Evolutionary conservation across 495 filamentous ascomycete genomes (phyloP), one percentile per base, ranked within the genome.

Genomic region (Lasiosphaeria hispida): DNA sequence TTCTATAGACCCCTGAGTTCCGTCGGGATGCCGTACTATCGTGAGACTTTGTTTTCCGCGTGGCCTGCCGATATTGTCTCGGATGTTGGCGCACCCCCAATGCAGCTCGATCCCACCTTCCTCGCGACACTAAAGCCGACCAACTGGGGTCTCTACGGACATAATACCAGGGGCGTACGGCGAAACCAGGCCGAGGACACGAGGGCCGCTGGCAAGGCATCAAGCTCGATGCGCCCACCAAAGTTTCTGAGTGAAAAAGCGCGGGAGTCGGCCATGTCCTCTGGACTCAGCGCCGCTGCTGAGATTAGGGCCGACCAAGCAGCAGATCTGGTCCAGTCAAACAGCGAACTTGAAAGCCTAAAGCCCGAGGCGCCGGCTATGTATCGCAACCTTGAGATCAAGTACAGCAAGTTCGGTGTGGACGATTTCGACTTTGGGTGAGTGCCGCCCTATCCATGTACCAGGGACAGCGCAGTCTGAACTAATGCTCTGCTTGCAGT

Each of bases 381-480:
- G 72, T 98, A 96, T 66, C 84, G 87, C 52, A 92, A 91, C 63
- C 85, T 95, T 4, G 91, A 97, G 70, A 97, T 97, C 70, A 96
- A 96, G 65, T 96, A 96, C 70, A 96, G 93, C 73, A 91, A 89
- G 69, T 97, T 96, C 74, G 93, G 94, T 10, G 90, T 99, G 2
- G 91, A 96, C 65, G 95, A 97, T 72, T 97, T 97, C 69, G 93
- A 98, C 71, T 98, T 98, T 75, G 84, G 85, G 88, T 96, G 73
- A 70, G 83, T 65, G 1, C 11, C 33, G 53, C n/a, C 11, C 39
- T 41, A 23, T 2, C 23, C 23, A 5, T 30, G 23, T 40, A 19
- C 15, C 9, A 11, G 14, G 7, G 15, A 45, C 17, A 44, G 10
- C 8, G 1, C n/a, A 43, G 13, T 7, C n/a, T 44, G 9, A 14